Evolutionary conservation across 805 yeast genomes (phyloP).

Genomic region (Nakazawaea anatomiae): DNA sequence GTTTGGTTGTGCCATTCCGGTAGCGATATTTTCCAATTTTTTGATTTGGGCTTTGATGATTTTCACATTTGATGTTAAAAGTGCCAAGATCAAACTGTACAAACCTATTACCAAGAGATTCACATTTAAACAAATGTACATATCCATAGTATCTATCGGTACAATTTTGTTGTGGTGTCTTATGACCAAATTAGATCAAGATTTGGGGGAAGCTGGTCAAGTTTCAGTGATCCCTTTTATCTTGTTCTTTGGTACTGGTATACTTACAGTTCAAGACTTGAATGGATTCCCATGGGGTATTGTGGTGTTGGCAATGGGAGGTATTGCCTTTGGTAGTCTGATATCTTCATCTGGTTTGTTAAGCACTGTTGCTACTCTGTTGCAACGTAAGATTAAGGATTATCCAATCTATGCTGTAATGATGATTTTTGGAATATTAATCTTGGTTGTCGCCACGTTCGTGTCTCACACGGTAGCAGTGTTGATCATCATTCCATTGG

Average conservation of each 20-base stretch:
- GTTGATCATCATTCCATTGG: conserved; percentile 82
- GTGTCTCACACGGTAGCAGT: conserved; percentile 98
- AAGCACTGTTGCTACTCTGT: conserved; percentile 64
- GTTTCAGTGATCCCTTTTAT: conserved; percentile 85
- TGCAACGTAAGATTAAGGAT: conserved; percentile 58
- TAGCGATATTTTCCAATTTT: conserved; percentile 22
- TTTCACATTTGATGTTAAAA: conserved; percentile 47
- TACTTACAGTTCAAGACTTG: conserved; percentile 82
- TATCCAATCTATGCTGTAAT: conserved; percentile 70
- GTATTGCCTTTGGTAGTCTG: conserved; percentile 91
- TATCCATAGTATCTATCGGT: conserved; percentile 53
- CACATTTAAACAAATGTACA: conserved; percentile 68
- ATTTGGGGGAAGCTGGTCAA: conserved; percentile 93
- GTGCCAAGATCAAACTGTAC: conserved; percentile 48
- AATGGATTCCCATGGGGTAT: conserved; percentile 97
- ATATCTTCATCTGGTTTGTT: conserved; percentile 88
- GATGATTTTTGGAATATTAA: conserved; percentile 74
- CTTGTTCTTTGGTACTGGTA: conserved; percentile 86
- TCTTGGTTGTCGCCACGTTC: conserved; percentile 84
- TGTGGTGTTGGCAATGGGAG: conserved; percentile 96
- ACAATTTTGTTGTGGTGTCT: conserved; percentile 91
- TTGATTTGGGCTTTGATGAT: conserved; percentile 70
- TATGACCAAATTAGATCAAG: conserved; percentile 62
- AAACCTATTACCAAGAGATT: conserved; percentile 61
- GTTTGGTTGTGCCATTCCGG: conserved; percentile 36